Percentiles rank a stretch among this genome's conserved stretches.
These are phyloP conservation scores for Colletotrichum tropicicola DNA, from an alignment of 2,329 filamentous ascomycete species.

Conservation along the genomic window DNA sequence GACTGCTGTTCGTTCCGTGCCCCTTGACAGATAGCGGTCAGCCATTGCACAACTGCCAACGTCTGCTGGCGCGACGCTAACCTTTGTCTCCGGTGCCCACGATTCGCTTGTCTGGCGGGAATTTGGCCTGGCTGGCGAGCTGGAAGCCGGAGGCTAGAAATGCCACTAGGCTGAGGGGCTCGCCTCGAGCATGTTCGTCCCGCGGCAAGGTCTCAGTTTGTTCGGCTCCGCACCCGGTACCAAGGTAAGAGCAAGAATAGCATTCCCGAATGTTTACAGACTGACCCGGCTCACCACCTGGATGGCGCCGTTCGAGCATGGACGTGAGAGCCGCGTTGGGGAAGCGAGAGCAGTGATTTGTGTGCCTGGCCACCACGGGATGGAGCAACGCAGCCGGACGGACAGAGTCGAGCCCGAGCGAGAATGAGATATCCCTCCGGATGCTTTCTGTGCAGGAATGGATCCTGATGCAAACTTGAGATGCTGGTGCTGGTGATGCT, in stretches of 20 bases:
- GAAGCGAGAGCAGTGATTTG: not conserved
- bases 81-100: not conserved
- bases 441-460: not conserved
- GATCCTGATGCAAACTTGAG: not conserved
- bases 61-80: slow-evolving; percentile 6
- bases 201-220: slow-evolving; percentile 13
- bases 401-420: not conserved
- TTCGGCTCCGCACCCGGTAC: not conserved
- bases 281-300: no score
- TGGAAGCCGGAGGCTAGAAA: not conserved
- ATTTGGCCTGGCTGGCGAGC: slow-evolving; percentile 1
- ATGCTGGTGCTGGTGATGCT: not conserved
- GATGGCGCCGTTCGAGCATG: no score
- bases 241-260: not conserved
- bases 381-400: not conserved
- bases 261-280: not conserved
- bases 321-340: not conserved
- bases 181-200: not conserved
- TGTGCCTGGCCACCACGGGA: not conserved
- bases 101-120: slow-evolving; percentile 5
- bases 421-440: no score
- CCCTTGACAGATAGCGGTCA: slow-evolving; percentile 1
- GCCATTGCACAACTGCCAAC: slow-evolving; percentile 4
- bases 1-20: not conserved
- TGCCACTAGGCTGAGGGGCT: not conserved